Conservation (phyloP, 306 rosid species). For the Lathyrus sativus region DNA sequence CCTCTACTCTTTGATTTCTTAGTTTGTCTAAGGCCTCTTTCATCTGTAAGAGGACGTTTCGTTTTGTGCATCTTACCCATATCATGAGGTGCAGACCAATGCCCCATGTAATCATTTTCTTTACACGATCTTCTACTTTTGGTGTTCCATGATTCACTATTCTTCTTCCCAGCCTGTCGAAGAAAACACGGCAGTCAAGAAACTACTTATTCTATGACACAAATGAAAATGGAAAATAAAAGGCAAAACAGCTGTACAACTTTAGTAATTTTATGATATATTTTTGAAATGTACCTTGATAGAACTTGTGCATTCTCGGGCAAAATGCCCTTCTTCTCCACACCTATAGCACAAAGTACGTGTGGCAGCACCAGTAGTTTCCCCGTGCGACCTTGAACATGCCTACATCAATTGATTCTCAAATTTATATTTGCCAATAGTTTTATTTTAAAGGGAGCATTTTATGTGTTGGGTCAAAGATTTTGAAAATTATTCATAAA, state of each 20-base stretch:
- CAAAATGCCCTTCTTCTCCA: slow-evolving; percentile 88
- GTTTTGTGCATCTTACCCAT: slow-evolving; percentile 45
- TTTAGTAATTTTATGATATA: neutral
- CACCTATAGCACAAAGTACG: slow-evolving; percentile 75
- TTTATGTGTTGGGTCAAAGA: neutral
- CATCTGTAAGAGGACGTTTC: slow-evolving; percentile 47
- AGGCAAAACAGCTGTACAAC: neutral
- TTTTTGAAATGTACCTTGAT: slow-evolving; percentile 46
- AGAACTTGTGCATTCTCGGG: slow-evolving; percentile 72
- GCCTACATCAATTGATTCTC: slow-evolving; percentile 50
- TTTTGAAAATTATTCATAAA: neutral
- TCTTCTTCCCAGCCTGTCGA: slow-evolving; percentile 57
- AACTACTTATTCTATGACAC: slow-evolving; percentile 11
- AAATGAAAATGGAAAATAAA: neutral
- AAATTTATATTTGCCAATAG: neutral
- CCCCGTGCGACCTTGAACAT: slow-evolving; percentile 58
- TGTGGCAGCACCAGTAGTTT: slow-evolving; percentile 47
- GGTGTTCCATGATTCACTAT: slow-evolving; percentile 45
- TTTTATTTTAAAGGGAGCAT: neutral
- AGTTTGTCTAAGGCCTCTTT: slow-evolving; percentile 36
- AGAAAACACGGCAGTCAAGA: slow-evolving; percentile 13
- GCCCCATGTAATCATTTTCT: slow-evolving; percentile 48
- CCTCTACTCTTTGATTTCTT: slow-evolving; percentile 45
- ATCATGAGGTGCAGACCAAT: slow-evolving; percentile 64
- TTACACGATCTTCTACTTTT: slow-evolving; percentile 44